Base-by-base conservation (phyloP, 495 filamentous ascomycete genomes). In the Penicillium steckii region DNA sequence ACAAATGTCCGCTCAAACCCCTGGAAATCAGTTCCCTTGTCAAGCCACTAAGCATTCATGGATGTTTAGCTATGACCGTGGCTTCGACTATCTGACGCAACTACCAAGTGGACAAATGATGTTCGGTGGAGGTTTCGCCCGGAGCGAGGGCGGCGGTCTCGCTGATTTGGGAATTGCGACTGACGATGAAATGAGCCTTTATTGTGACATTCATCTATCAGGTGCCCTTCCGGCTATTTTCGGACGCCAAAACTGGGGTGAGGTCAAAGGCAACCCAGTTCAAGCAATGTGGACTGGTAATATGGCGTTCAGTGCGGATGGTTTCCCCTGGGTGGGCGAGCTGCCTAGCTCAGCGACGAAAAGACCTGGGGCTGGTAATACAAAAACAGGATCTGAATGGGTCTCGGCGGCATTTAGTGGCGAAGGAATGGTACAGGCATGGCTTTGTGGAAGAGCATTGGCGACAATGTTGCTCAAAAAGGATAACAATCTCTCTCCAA, bases 381-480 rank as follows among this genome's bases (percentile, higher is more conserved):
- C 12, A 0, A 21, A 44, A 18, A 30, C 61, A 2, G 74, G 75
- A 2, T 47, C 55, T 3, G 65, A 86, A 45, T 88, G 74, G 75
- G 59, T 88, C 5, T 77, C 78, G 50, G 85, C 76, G 8, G 85
- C 79, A 9, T 89, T 83, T 61, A 83, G 80, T 29, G 90, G 89
- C 0, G 88, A 95, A 59, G 89, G 90, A 1, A 95, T 95, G 90
- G 88, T 88, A 4, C 85, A 87, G 59, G 83, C 82, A 23, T 85
- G 84, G 58, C 68, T 89, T 8, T 85, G 79, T 48, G 89, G 84
- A 2, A 80, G 84, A 52, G 86, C 86, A 7, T 71, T 85, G 17
- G 86, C 77, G 3, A 71, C 77, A 24, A 84, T 89, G 84, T 75
- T 91, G 38, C 53, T 80, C 27, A 71, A 59, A 4, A 59, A 66